These are phyloP conservation scores for Alternaria brassicae DNA, from an alignment of 2,329 filamentous ascomycete genomes.

Conservation along the genomic window DNA sequence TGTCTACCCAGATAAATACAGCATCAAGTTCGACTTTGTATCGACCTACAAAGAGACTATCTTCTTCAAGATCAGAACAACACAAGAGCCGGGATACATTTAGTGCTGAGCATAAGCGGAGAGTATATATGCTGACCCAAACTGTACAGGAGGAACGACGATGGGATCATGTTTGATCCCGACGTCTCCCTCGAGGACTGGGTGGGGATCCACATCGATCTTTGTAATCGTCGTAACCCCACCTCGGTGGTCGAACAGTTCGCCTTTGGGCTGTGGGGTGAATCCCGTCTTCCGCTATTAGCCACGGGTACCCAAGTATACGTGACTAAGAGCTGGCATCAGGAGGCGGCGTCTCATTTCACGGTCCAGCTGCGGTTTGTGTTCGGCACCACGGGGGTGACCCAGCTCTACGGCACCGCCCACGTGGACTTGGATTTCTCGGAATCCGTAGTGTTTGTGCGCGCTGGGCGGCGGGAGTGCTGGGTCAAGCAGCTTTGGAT, in stretches of 20 bases:
- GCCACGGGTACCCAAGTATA: slow-evolving; percentile 6
- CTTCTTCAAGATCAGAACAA: not conserved
- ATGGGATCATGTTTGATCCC: not conserved
- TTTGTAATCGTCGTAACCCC: not conserved
- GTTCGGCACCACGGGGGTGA: not conserved
- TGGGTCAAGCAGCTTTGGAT: not conserved
- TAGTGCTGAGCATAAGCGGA: not conserved
- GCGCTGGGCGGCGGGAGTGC: not conserved
- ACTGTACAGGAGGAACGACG: not conserved
- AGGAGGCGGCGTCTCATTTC: slow-evolving; percentile 3
- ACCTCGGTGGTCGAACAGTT: slow-evolving; percentile 4
- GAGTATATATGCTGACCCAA: not conserved
- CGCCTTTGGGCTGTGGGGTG: not conserved
- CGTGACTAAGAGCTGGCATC: slow-evolving; percentile 16
- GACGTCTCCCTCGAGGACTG: not conserved
- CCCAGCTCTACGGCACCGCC: not conserved
- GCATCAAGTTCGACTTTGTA: not conserved
- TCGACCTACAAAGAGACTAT: not conserved
- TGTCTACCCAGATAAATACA: not conserved
- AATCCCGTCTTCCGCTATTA: not conserved
- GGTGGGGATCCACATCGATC: not conserved
- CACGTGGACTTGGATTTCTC: slow-evolving; percentile 20
- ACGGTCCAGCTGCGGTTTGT: slow-evolving; percentile 11
- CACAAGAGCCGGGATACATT: not conserved
- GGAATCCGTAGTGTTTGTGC: slow-evolving; percentile 2